These are phyloP conservation scores for Trametes punicea DNA, from an alignment of 768 basidiomycete genomes.

Conservation along the genomic window DNA sequence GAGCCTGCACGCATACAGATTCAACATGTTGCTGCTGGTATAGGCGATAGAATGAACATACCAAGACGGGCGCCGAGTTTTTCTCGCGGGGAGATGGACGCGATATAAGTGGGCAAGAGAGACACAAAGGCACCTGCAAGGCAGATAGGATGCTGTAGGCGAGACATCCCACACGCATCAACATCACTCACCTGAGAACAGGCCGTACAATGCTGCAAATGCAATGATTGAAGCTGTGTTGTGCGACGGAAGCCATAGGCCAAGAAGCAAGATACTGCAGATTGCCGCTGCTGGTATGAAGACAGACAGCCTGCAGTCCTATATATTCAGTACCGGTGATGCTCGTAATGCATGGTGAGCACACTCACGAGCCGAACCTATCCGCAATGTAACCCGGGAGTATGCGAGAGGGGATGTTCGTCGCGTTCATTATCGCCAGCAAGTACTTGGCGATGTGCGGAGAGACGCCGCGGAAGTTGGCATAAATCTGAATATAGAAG, in stretches of 20 bases:
- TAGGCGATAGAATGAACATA: not conserved
- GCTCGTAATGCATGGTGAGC: too few species aligned
- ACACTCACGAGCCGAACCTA: constrained; percentile 25
- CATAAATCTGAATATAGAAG: constrained; percentile 35
- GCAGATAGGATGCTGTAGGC: not conserved
- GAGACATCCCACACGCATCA: too few species aligned
- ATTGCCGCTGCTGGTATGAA: constrained; percentile 27
- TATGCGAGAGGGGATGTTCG: constrained; percentile 29
- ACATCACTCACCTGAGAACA: constrained; percentile 28
- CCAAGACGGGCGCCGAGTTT: constrained; percentile 33
- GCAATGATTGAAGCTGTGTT: constrained; percentile 26
- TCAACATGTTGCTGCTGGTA: not conserved
- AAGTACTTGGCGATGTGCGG: constrained; percentile 26
- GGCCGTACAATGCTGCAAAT: constrained; percentile 31
- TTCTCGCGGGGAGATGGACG: constrained; percentile 30
- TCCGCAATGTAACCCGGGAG: constrained; percentile 32
- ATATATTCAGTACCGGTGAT: not conserved
- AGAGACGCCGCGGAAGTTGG: constrained; percentile 25
- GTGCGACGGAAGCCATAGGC: constrained; percentile 30
- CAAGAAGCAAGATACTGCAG: constrained; percentile 26
- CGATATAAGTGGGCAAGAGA: constrained; percentile 31
- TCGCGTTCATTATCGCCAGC: constrained; percentile 32
- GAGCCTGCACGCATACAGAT: constrained; percentile 20
- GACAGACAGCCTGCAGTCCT: constrained; percentile 28
- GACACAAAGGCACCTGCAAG: constrained; percentile 29